Evolutionary conservation across 176 grass and related monocot species (phyloP), one percentile per base, ranked within the genome.

Genomic region (Raddia guianensis): DNA sequence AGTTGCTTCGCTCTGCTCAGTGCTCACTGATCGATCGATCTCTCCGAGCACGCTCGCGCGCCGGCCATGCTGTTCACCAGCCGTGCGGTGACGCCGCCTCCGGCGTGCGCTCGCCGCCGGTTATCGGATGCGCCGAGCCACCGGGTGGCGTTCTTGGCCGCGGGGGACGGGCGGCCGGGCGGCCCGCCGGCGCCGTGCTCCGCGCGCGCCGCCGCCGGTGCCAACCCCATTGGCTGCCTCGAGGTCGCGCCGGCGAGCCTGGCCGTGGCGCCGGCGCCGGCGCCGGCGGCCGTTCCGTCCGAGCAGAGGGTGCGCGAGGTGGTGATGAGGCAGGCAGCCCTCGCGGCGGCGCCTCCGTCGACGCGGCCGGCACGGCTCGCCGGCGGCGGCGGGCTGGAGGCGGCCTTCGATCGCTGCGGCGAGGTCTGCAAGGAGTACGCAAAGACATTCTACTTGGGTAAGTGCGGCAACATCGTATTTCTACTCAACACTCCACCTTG

Each of bases 361-460:
- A 40, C 19, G 45, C 87, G 70, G 61, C 66, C 59, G 68, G 40
- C 21, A 53, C 73, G 16, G 68, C 10, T 80, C 37, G 66, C 73
- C 44, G 89, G 64, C 80, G 77, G 64, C 76, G 77, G 82, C 37
- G 37, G 79, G 61, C 68, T 95, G 75, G 85, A 84, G 65, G 81
- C 58, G 12, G 95, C 95, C 4, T 98, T 91, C 70, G 81, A 86
- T 47, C 83, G 92, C 18, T 91, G 95, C 63, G 88, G 95, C 2
- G 86, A 91, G 49, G 95, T 95, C 14, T 98, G 95, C 55, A 91
- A 82, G 86, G 95, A 98, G 77, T 98, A 95, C 59, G 95, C 92
- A 44, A 98, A 98, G 88, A 98, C 95, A 5, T 98, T 95, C 89
- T 98, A 98, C 88, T 46, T 95, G 11, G 94, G 94, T 97, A 27